Percentiles rank a stretch among this genome's conserved stretches.
phyloP scores from a whole-genome alignment of 331 rosid genomes.

The Telfairia occidentalis region DNA sequence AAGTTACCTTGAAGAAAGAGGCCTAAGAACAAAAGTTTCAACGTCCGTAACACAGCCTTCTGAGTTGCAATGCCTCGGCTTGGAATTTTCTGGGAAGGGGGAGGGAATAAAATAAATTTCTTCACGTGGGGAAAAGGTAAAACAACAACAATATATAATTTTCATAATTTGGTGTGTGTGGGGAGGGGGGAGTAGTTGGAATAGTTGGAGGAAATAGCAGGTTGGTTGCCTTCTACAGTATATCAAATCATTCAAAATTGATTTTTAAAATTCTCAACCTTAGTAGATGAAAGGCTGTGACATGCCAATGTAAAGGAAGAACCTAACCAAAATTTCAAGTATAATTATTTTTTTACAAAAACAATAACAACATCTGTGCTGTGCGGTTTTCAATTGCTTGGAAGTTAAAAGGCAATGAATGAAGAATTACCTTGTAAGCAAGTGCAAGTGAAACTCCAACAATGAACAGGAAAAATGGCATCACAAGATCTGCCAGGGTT shows the following conservation, averaged over 20 bases:
- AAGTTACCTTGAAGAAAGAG: slow-evolving; percentile 75
- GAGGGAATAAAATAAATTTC: background rate
- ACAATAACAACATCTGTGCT: background rate
- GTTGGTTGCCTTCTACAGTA: background rate
- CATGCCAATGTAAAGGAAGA: background rate
- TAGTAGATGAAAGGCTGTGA: background rate
- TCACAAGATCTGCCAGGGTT: slow-evolving; percentile 83
- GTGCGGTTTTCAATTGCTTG: background rate
- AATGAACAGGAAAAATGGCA: slow-evolving; percentile 93
- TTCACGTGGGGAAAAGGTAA: background rate
- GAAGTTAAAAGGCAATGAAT: background rate
- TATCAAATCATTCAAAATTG: background rate
- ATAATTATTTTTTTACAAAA: background rate
- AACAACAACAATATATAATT: background rate
- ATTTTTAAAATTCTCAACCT: background rate
- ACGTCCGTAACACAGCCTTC: slow-evolving; percentile 52
- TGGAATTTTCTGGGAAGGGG: slow-evolving; percentile 44
- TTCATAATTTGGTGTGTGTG: background rate
- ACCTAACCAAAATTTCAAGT: background rate
- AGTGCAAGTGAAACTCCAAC: slow-evolving; percentile 88
- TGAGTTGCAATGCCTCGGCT: slow-evolving; percentile 44
- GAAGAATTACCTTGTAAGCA: slow-evolving; percentile 61
- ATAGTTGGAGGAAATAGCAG: background rate
- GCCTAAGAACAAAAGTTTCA: slow-evolving; percentile 74
- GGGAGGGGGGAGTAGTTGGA: background rate